Evolutionary conservation across 2,329 filamentous ascomycete species (phyloP).

Genomic region (Lojkania enalia): DNA sequence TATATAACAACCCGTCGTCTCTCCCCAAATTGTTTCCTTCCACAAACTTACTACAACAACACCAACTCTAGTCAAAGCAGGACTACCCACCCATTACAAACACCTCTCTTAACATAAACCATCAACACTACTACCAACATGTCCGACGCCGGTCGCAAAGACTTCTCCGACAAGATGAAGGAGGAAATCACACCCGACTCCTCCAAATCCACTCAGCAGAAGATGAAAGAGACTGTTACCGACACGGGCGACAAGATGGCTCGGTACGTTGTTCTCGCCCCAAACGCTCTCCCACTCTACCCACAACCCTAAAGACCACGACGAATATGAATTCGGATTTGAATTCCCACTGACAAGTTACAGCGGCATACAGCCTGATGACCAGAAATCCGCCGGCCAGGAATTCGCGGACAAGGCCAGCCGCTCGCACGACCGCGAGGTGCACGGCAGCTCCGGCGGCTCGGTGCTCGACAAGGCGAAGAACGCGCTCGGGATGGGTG

Average conservation of each 20-base stretch:
- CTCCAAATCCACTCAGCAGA: constrained; percentile 63
- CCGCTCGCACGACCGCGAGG: constrained; percentile 44
- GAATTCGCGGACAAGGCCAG: constrained; percentile 47
- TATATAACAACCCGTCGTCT: no score
- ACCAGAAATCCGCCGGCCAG: constrained; percentile 59
- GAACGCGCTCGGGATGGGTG: constrained; percentile 50
- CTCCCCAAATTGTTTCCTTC: constrained; percentile 7
- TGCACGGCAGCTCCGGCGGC: constrained; percentile 43
- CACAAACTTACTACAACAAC: constrained; percentile 23
- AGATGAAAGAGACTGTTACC: constrained; percentile 60
- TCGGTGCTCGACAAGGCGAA: constrained; percentile 53
- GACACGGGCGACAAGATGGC: constrained; percentile 59
- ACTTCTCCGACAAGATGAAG: constrained; percentile 59
- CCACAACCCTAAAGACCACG: no score
- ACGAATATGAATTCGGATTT: no score
- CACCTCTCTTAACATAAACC: constrained; percentile 22
- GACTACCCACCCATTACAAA: constrained; percentile 23
- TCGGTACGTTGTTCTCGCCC: constrained; percentile 44
- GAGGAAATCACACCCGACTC: constrained; percentile 63
- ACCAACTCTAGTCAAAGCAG: constrained; percentile 19
- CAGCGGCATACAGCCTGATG: constrained; percentile 56
- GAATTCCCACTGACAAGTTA: constrained; percentile 21
- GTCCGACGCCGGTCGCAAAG: constrained; percentile 66
- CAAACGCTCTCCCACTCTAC: no score
- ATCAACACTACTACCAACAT: constrained; percentile 50